phyloP scores from a whole-genome alignment of 345 rosid species.

The Mercurialis annua region DNA sequence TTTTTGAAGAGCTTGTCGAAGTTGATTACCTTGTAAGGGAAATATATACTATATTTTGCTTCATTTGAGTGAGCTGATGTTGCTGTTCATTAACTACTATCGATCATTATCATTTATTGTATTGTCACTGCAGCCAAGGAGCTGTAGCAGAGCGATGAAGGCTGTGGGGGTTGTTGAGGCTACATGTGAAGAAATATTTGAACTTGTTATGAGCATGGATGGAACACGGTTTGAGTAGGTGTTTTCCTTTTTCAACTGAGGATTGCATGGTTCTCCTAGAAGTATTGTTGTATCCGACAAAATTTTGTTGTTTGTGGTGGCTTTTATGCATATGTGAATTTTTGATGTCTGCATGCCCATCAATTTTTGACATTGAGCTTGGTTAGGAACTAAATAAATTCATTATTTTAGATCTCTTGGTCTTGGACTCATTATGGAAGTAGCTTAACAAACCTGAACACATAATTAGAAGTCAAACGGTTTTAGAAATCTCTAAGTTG shows the following conservation, averaged over 20 bases:
- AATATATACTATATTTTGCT: slow-evolving; percentile 16
- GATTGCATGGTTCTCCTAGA: slow-evolving; percentile 2
- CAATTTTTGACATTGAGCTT: background rate
- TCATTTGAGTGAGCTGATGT: slow-evolving; percentile 18
- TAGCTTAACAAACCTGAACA: background rate
- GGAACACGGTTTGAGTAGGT: slow-evolving; percentile 97
- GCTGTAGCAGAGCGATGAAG: slow-evolving; percentile 99
- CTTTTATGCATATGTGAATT: background rate
- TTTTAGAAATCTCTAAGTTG: background rate
- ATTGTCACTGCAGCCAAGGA: slow-evolving; percentile 77
- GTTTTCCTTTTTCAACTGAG: slow-evolving; percentile 28
- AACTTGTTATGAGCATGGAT: slow-evolving; percentile 99
- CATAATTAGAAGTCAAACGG: background rate
- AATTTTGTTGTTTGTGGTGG: background rate
- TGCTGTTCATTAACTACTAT: slow-evolving; percentile 19
- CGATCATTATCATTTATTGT: slow-evolving; percentile 20
- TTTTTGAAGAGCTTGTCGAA: slow-evolving; percentile 98
- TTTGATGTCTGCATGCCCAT: slow-evolving; percentile 1
- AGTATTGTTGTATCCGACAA: background rate
- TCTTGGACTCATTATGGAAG: background rate
- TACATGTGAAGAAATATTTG: slow-evolving; percentile 94
- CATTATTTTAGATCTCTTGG: background rate
- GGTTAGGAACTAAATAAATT: background rate
- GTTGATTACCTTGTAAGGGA: slow-evolving; percentile 92
- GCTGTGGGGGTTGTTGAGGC: slow-evolving; percentile 99